Conservation (phyloP, 306 rosid species). For the Malus sieversii region DNA sequence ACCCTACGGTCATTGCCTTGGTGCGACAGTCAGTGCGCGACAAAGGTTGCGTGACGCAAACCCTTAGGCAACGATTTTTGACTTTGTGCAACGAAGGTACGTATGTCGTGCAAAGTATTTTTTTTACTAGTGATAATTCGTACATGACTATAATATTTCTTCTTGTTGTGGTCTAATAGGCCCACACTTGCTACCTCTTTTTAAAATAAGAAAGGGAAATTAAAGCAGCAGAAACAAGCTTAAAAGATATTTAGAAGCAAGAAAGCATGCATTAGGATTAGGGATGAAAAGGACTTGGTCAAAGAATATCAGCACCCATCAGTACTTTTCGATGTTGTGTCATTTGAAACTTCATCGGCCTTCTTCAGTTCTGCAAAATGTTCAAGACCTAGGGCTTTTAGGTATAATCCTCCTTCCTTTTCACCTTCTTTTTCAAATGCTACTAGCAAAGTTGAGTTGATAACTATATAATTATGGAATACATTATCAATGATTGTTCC, state of each 20-base stretch:
- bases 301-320: background rate
- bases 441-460: background rate
- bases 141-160: too few species aligned
- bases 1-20: too few species aligned
- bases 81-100: too few species aligned
- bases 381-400: background rate
- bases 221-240: background rate
- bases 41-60: too few species aligned
- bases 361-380: background rate
- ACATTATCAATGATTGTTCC: background rate
- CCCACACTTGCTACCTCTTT: background rate
- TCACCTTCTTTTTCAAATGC: background rate
- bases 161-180: background rate
- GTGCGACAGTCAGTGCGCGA: too few species aligned
- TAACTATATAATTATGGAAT: background rate
- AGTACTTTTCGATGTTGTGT: background rate
- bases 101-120: too few species aligned
- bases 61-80: too few species aligned
- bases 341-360: background rate
- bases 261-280: background rate
- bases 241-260: background rate
- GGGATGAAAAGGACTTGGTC: background rate
- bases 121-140: too few species aligned
- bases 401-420: background rate
- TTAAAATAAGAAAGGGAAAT: background rate